Percentiles rank a stretch among this genome's conserved stretches.
Conservation (phyloP, 2,329 filamentous ascomycete species). For the Aureobasidium sp. region DNA sequence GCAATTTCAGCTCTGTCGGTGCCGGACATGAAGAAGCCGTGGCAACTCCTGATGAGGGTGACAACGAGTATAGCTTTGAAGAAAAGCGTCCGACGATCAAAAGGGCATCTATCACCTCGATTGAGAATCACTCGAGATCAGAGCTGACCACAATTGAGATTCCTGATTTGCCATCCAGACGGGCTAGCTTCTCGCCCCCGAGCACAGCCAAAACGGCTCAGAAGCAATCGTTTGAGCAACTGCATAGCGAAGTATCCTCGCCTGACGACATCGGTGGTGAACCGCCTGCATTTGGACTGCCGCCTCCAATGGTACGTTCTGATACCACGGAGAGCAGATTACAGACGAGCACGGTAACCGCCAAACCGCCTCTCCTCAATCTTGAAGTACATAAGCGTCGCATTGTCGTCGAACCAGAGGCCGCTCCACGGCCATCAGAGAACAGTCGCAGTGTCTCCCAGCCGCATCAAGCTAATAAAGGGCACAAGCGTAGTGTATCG, state of each 20-base stretch:
- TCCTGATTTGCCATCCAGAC: not conserved
- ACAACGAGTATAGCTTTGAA: not conserved
- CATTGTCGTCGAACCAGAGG: slow-evolving; percentile 8
- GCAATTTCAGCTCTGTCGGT: not conserved
- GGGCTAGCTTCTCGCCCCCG: not conserved
- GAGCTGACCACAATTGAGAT: slow-evolving; percentile 16
- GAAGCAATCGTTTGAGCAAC: not conserved
- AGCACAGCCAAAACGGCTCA: not conserved
- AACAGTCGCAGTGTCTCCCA: not conserved
- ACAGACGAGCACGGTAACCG: not conserved
- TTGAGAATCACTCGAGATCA: slow-evolving; percentile 12
- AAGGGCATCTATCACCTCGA: slow-evolving; percentile 16
- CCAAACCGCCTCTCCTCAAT: slow-evolving; percentile 35
- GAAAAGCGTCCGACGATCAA: slow-evolving; percentile 7
- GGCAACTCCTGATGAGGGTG: not conserved
- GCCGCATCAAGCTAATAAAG: not conserved
- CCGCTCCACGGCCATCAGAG: not conserved
- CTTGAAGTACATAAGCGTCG: slow-evolving; percentile 37
- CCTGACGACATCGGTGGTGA: not conserved
- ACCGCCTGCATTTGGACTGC: slow-evolving; percentile 12
- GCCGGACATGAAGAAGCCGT: not conserved
- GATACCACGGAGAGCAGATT: slow-evolving; percentile 17
- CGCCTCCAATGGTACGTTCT: slow-evolving; percentile 14
- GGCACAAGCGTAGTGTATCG: slow-evolving; percentile 1
- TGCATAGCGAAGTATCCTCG: not conserved